Percentiles rank a stretch among this genome's conserved stretches.
These are phyloP conservation scores for Cladosporium sp. DNA, from an alignment of 2,329 filamentous ascomycete species.

Conservation along the genomic window DNA sequence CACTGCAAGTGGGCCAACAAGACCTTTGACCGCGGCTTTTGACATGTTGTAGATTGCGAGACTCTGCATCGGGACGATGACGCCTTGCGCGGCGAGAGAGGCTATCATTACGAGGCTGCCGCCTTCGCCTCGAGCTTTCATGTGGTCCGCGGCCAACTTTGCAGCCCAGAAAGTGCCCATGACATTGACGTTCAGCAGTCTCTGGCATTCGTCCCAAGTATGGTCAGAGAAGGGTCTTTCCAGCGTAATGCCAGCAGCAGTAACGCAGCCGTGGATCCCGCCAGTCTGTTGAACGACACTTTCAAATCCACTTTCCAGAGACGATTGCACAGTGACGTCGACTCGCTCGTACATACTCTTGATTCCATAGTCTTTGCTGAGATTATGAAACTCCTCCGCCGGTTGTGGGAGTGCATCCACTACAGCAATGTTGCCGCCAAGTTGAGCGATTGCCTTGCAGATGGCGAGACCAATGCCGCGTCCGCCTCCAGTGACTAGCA, in stretches of 20 bases:
- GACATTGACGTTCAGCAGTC: constrained; percentile 36
- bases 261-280: constrained; percentile 26
- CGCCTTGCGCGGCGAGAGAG: constrained; percentile 30
- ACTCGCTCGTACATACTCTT: constrained; percentile 39
- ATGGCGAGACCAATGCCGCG: constrained; percentile 21
- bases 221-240: constrained; percentile 28
- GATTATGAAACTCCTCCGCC: constrained; percentile 22
- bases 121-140: constrained; percentile 29
- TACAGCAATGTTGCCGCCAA: constrained; percentile 51
- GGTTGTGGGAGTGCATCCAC: constrained; percentile 52
- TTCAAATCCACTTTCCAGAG: constrained; percentile 22
- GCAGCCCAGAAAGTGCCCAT: constrained; percentile 35
- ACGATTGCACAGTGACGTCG: constrained; percentile 35
- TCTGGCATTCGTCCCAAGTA: constrained; percentile 27
- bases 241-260: constrained; percentile 28
- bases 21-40: constrained; percentile 25
- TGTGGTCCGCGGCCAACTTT: constrained; percentile 34
- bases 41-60: constrained; percentile 33
- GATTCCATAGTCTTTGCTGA: constrained; percentile 57
- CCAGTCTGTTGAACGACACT: constrained; percentile 22
- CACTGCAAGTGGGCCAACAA: constrained; percentile 24
- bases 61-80: constrained; percentile 29
- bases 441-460: constrained; percentile 25
- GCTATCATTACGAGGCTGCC: constrained; percentile 35
- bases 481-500: constrained; percentile 13